These are phyloP conservation scores for Botrytis aclada DNA, from an alignment of 2,329 filamentous ascomycete genomes.

Conservation along the genomic window DNA sequence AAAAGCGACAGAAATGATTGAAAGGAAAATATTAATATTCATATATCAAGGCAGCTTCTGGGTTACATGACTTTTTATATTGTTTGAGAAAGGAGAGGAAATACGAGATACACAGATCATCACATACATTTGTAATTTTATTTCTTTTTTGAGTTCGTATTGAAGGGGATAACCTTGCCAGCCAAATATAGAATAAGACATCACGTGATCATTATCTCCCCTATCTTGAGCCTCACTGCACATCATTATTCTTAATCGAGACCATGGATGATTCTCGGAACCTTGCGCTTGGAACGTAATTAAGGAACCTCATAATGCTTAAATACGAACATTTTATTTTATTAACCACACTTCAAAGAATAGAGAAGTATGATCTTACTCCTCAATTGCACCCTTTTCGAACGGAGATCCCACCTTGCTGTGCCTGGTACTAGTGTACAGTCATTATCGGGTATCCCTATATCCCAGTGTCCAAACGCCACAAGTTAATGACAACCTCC, in stretches of 20 bases:
- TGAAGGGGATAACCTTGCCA: background rate
- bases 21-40: background rate
- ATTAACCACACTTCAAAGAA: rapidly evolving
- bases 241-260: background rate
- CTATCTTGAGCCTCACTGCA: background rate
- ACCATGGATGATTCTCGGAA: background rate
- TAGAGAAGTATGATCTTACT: background rate
- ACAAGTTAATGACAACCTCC: background rate
- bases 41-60: background rate
- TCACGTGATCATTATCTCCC: background rate
- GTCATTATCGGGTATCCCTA: background rate
- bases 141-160: constrained; percentile 4
- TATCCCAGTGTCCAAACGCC: background rate
- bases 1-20: background rate
- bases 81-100: background rate
- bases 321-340: background rate
- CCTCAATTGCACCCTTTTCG: background rate
- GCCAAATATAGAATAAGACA: background rate
- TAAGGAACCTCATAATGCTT: background rate
- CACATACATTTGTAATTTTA: background rate
- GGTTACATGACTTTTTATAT: background rate
- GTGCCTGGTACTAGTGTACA: background rate
- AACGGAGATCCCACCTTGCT: background rate
- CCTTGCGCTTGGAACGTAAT: background rate
- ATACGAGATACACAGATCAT: background rate